Evolutionary conservation across 441 rosid species (phyloP), one percentile per base, ranked within the genome.

Genomic region (Daphne laureola): DNA sequence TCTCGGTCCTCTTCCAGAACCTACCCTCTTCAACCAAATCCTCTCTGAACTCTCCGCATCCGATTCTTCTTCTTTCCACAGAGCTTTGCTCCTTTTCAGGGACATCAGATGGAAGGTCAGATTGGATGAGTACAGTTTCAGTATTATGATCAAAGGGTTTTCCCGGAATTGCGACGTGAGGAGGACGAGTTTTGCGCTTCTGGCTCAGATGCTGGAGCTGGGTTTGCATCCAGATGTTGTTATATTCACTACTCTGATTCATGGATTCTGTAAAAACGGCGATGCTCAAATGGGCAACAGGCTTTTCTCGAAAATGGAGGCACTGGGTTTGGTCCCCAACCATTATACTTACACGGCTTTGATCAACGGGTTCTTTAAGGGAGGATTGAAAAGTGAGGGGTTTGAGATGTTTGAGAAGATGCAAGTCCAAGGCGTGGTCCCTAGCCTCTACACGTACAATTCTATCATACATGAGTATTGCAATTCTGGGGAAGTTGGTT

Each of bases 191-290:
- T 67, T 87, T 21, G 68, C 72, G 62, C 25, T 84, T 54, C 55
- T 87, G 43, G 62, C 16, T 60, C 74, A 66, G 15, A 54, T 80
- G 42, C 75, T 73, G 63, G 82, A 71, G 44, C 51, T 62, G 72
- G 83, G 83, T 61, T 60, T 70, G 42, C 61, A 69, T 55, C 75
- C 84, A 0, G 83, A 79, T 62, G 86, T 83, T 55, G 91, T 79
- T 49, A 71, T 84, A 58, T 87, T 75, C 65, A 81, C 91, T 49
- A 77, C 81, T 61, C 64, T 84, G 82, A 87, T 90, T 59, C 82
- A 90, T 70, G 97, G 96, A 49, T 81, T 78, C 47, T 84, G 91
- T 59, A 90, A 84, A 71, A 74, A 57, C 53, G 88, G 90, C 5
- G 80, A 84, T 49, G 54, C 80, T 49, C 67, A 59, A 47, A 73